Evolutionary conservation across 139 green algal genomes (phyloP).

Genomic region (Diplosphaera chodatii): DNA sequence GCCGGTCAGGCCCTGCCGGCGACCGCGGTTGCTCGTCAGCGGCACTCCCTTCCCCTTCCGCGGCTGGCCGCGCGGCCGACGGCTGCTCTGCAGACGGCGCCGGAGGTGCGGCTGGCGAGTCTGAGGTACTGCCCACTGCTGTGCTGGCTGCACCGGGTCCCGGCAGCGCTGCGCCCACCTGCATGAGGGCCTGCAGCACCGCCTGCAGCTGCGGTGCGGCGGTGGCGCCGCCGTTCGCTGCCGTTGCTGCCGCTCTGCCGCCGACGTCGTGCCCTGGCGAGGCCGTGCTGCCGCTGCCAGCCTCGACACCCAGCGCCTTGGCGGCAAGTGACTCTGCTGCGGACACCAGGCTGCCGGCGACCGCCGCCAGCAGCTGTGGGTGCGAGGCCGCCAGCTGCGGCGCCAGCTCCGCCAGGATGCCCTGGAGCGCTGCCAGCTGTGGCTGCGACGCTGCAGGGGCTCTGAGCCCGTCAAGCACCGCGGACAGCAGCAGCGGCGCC

Average conservation of each 20-base stretch:
- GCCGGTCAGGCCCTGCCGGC: no score
- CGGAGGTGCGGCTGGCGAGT: no score
- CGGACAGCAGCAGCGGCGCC: background rate
- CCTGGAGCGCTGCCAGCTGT: background rate
- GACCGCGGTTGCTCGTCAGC: no score
- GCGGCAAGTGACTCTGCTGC: background rate
- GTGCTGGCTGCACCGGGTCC: no score
- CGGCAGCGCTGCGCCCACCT: background rate
- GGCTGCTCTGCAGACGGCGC: no score
- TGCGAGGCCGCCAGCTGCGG: background rate
- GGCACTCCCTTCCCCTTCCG: no score
- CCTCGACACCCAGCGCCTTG: background rate
- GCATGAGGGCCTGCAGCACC: slow-evolving; percentile 1
- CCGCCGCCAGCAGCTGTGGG: background rate
- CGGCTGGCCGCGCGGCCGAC: no score
- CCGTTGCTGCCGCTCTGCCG: no score
- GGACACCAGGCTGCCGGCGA: background rate
- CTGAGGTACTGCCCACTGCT: no score
- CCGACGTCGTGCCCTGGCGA: no score
- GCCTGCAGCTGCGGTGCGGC: background rate
- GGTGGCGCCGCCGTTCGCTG: no score
- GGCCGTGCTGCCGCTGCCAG: no score
- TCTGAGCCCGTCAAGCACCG: background rate
- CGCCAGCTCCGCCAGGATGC: background rate
- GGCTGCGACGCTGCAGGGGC: background rate